A percentile compares a stretch with the other conserved stretches of the same genome.
These are phyloP conservation scores for Claviceps sp. DNA, from an alignment of 2,329 filamentous ascomycete species.

Conservation along the genomic window DNA sequence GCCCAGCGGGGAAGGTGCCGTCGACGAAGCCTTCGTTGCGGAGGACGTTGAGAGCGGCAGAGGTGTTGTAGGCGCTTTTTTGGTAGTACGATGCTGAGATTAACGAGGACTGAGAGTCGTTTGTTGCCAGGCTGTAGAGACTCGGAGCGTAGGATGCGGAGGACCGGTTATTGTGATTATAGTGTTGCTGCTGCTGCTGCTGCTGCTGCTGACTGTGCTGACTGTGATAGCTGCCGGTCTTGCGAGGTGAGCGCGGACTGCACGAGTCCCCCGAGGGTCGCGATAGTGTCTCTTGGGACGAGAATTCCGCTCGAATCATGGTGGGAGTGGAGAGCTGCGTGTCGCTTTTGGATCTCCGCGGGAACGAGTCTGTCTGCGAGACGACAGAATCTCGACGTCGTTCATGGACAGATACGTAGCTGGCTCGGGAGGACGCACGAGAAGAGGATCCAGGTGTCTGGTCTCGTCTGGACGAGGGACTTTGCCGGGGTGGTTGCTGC, in stretches of 20 bases:
- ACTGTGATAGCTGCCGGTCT: background rate
- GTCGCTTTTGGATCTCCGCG: constrained; percentile 32
- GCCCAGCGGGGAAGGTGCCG: constrained; percentile 45
- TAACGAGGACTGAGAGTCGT: constrained; percentile 41
- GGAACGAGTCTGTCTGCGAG: constrained; percentile 42
- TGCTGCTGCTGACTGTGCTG: background rate
- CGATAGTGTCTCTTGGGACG: constrained; percentile 11
- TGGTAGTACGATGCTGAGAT: constrained; percentile 35
- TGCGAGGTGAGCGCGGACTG: constrained; percentile 11
- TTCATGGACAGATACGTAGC: constrained; percentile 38
- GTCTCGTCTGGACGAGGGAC: background rate
- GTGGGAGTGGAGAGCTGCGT: constrained; percentile 32
- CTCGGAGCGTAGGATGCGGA: constrained; percentile 30
- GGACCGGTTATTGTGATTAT: constrained; percentile 10
- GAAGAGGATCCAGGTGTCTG: constrained; percentile 17
- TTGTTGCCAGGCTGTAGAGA: constrained; percentile 46
- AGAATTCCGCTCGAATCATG: constrained; percentile 13
- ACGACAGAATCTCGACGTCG: constrained; percentile 38
- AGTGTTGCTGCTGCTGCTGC: background rate
- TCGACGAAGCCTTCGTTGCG: constrained; percentile 39
- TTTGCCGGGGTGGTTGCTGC: constrained; percentile 3
- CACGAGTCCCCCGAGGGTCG: constrained; percentile 10
- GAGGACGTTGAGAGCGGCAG: constrained; percentile 34
- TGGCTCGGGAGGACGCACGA: constrained; percentile 31
- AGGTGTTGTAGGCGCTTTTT: constrained; percentile 33